phyloP scores from a whole-genome alignment of 331 rosid species.

The Prunus yedoensis region DNA sequence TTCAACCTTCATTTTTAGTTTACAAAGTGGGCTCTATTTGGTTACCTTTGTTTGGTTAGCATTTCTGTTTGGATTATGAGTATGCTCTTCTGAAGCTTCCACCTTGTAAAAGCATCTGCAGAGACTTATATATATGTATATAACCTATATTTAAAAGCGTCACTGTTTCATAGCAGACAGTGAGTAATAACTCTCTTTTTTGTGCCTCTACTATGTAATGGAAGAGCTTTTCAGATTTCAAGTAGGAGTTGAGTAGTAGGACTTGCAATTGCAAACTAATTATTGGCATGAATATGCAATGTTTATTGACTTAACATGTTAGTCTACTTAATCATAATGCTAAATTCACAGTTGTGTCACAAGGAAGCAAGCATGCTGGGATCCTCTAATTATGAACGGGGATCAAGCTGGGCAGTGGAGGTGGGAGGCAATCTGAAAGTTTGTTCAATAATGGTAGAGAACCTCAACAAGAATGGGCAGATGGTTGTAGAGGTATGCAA shows the following conservation, averaged over 20 bases:
- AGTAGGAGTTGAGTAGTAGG: background rate
- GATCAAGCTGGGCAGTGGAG: constrained; percentile 99
- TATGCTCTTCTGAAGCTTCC: background rate
- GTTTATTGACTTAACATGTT: background rate
- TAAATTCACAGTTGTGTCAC: constrained; percentile 58
- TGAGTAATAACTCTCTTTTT: background rate
- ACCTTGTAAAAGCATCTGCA: background rate
- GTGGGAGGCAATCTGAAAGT: constrained; percentile 96
- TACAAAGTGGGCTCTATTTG: background rate
- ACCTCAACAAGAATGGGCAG: constrained; percentile 86
- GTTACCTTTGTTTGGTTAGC: background rate
- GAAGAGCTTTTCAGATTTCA: background rate
- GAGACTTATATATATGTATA: background rate
- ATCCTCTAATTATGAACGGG: constrained; percentile 66
- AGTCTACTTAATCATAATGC: constrained; percentile 23
- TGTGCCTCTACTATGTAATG: background rate
- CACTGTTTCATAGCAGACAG: background rate
- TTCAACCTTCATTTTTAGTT: background rate
- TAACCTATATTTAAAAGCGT: background rate
- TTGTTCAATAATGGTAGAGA: constrained; percentile 88
- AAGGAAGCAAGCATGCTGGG: constrained; percentile 56
- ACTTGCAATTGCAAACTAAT: background rate
- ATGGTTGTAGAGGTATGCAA: constrained; percentile 87
- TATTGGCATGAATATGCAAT: background rate
- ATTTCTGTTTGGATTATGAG: background rate